Base-by-base conservation (phyloP, 306 rosid genomes). In the Gastrolobium bilobum region DNA sequence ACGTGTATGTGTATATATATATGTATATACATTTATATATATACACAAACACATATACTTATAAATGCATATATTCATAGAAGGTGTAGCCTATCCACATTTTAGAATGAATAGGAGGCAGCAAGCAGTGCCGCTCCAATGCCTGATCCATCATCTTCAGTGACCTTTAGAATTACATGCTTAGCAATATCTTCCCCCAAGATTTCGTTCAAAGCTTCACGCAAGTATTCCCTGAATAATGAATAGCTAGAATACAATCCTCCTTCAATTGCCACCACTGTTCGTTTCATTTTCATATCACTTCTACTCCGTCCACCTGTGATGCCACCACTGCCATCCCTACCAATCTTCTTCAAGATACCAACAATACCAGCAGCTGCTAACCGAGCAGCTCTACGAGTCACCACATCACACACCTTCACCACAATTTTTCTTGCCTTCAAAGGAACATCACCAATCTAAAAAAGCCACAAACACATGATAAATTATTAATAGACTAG, bases 301-400 rank as follows among this genome's bases (percentile, higher is more conserved):
- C 86, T 85, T 84, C 87, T 92, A 81, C 82, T 85, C 78, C 96
- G 88, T 38, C 93, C 91, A 4, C 97, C 97, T 0, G 97, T 82
- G 58, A 90, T 85, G 51, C 98, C 97, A 2, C 96, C 92, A 40
- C 93, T 90, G 20, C 98, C 97, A 2, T 92, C 98, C 61, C 95
- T 83, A 29, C 98, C 97, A 0, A 92, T 92, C 91, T 94, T 94
- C 86, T 94, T 94, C 84, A 94, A 80, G 85, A 92, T 92, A 34
- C 98, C 97, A 14, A 86, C 94, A 5, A 92, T 88, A 7, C 97
- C 97, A 9, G 94, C 97, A 6, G 95, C 98, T n/a, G 97, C 97
- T 79, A 92, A 80, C 51, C 97, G 87, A 14, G 92, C 97, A 15
- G 98, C 98, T 81, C 98, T 87, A 5, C 90, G 88, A 57, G 95